Evolutionary conservation across 106 monocot species (phyloP), one percentile per base, ranked within the genome.

Genomic region (Acanthochlamys bracteata): DNA sequence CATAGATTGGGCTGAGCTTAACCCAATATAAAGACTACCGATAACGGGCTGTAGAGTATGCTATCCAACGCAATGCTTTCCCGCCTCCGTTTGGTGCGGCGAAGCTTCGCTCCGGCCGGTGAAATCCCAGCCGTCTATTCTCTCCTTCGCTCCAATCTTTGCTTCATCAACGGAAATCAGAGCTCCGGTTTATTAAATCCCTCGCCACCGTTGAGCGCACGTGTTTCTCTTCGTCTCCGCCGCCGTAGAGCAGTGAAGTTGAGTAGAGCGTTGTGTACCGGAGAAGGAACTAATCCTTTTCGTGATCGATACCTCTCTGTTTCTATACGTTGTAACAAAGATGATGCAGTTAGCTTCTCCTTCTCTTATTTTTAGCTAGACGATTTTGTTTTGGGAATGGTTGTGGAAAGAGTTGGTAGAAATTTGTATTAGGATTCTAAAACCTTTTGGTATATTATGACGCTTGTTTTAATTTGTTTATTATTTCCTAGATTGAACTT

Each of bases 401-500:
- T 33, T 33, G 33, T 33, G 33, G 4, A 33, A 3, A 33, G 1
- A 33, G 33, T 33, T 33, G 33, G 6, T 33, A 33, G 33, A 33
- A 33, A 33, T 33, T 1, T 33, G 33, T 33, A 33, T 33, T 3
- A 33, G 1, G 33, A 33, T 33, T 33, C 6, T 33, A 3, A 33
- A 6, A 33, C 33, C 33, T 33, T 33, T 33, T 33, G 33, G 33
- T 33, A 33, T 33, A 33, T 33, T 33, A 33, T 33, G 33, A 6
- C n/a, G n/a, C n/a, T n/a, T n/a, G 6, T 33, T 33, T 6, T 33
- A 1, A 33, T 33, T 33, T 33, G 33, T n/a, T n/a, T n/a, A 33
- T 33, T 49, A 49, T 3, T 49, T 49, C 49, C 49, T 49, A 94
- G 89, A 81, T 78, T 75, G 26, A 47, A 12, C 73, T 94, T 58